Conservation (phyloP, 495 filamentous ascomycete species). For the Pseudoneurospora amorphoporcata region DNA sequence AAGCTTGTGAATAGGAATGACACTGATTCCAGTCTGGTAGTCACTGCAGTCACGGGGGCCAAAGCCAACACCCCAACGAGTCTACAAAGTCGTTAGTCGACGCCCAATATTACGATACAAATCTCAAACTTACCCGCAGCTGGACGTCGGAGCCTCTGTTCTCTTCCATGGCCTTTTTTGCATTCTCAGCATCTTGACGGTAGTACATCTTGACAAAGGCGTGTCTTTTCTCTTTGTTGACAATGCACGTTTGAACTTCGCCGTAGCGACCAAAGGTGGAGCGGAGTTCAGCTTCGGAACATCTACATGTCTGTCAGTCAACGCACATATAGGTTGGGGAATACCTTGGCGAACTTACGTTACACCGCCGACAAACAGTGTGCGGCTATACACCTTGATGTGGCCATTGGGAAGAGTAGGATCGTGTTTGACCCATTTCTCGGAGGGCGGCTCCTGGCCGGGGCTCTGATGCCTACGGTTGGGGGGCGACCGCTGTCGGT, state of each 20-base stretch:
- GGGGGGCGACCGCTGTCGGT: constrained; percentile 75
- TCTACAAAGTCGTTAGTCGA: constrained; percentile 40
- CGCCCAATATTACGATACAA: not conserved
- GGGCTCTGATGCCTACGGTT: constrained; percentile 53
- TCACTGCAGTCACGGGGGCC: constrained; percentile 96
- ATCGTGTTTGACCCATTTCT: constrained; percentile 79
- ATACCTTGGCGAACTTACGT: constrained; percentile 48
- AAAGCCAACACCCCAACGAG: constrained; percentile 95
- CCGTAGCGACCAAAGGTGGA: constrained; percentile 70
- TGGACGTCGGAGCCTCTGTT: constrained; percentile 60
- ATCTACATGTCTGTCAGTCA: constrained; percentile 34
- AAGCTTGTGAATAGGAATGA: constrained; percentile 83
- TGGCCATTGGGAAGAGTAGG: constrained; percentile 54
- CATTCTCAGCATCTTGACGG: constrained; percentile 70
- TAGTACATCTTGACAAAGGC: constrained; percentile 98
- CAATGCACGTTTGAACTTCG: constrained; percentile 90
- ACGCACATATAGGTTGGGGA: constrained; percentile 7
- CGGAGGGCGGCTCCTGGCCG: constrained; percentile 22
- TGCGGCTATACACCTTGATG: constrained; percentile 92
- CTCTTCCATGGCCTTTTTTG: constrained; percentile 87
- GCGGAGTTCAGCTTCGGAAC: constrained; percentile 70
- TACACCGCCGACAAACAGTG: constrained; percentile 92
- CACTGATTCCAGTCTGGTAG: constrained; percentile 81
- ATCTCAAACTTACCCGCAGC: constrained; percentile 54
- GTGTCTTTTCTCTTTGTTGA: constrained; percentile 93